A percentile compares a stretch with the other conserved stretches of the same genome.
phyloP scores from a whole-genome alignment of 1,139 yeast species.

The Saccharomyces hybrid region DNA sequence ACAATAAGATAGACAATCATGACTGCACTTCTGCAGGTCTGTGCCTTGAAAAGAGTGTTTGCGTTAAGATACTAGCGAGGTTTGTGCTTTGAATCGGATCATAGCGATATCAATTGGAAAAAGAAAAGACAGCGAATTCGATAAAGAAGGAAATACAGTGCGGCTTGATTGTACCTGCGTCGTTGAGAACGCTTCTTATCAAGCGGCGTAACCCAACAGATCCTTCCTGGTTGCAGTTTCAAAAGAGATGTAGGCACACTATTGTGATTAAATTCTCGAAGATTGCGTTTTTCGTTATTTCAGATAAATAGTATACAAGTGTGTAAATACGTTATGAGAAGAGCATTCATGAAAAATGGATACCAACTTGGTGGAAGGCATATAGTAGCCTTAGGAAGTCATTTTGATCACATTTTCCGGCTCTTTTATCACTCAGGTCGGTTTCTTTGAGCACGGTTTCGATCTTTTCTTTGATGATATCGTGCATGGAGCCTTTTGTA shows the following conservation, averaged over 20 bases:
- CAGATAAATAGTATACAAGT: not conserved
- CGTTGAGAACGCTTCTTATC: not conserved
- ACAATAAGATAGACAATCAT: not conserved
- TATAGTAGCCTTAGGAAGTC: constrained; percentile 80
- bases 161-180: not conserved
- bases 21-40: not conserved
- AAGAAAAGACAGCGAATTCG: not conserved
- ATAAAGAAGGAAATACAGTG: not conserved
- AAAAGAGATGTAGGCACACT: not conserved
- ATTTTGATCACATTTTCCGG: constrained; percentile 90
- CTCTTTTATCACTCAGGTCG: constrained; percentile 75
- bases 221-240: not conserved
- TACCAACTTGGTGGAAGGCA: constrained; percentile 95
- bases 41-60: not conserved
- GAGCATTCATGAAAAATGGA: constrained; percentile 72
- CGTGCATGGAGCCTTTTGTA: constrained; percentile 41
- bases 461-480: constrained; percentile 49
- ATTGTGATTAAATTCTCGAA: not conserved
- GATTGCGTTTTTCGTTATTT: not conserved
- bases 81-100: not conserved
- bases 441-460: constrained; percentile 67
- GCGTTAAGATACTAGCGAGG: not conserved
- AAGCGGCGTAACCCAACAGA: not conserved
- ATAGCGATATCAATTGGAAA: not conserved
- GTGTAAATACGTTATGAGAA: not conserved